These are phyloP conservation scores for Olyra latifolia DNA, from an alignment of 176 grass and related monocot genomes.

Conservation along the genomic window DNA sequence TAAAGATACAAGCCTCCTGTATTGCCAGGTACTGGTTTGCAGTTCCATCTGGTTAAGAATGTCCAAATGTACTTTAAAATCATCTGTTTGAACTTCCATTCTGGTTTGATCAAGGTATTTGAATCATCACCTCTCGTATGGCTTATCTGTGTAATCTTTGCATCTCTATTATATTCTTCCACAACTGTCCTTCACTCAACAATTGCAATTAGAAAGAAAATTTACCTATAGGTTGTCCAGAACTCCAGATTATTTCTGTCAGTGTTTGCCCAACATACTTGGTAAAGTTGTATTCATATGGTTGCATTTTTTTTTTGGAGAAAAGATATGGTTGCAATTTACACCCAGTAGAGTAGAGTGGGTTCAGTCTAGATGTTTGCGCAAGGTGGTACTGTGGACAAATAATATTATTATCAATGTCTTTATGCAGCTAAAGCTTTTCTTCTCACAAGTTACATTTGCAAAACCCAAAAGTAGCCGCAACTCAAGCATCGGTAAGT, in stretches of 20 bases:
- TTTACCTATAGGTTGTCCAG: too few species aligned
- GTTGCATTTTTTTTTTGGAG: too few species aligned
- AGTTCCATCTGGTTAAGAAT: not conserved
- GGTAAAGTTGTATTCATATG: too few species aligned
- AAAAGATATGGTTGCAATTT: too few species aligned
- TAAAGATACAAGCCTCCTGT: conserved; percentile 89
- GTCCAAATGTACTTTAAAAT: not conserved
- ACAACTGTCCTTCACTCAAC: not conserved
- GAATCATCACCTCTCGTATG: too few species aligned
- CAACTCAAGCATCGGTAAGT: conserved; percentile 88
- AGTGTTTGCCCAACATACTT: not conserved
- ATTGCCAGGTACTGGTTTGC: conserved; percentile 54
- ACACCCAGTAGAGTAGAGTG: not conserved
- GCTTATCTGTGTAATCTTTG: not conserved
- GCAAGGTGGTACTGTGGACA: not conserved
- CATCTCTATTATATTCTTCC: not conserved
- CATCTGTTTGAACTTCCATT: not conserved
- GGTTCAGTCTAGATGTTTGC: not conserved
- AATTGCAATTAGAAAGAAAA: not conserved
- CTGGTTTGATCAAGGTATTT: too few species aligned
- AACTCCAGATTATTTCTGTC: not conserved
- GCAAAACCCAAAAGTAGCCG: conserved; percentile 91
- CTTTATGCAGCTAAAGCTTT: conserved; percentile 71
- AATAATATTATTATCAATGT: not conserved
- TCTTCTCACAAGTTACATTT: conserved; percentile 96